A percentile compares a stretch with the other conserved stretches of the same genome.
These are phyloP conservation scores for Helicocarpus griseus DNA, from an alignment of 2,329 filamentous ascomycete genomes.

Conservation along the genomic window DNA sequence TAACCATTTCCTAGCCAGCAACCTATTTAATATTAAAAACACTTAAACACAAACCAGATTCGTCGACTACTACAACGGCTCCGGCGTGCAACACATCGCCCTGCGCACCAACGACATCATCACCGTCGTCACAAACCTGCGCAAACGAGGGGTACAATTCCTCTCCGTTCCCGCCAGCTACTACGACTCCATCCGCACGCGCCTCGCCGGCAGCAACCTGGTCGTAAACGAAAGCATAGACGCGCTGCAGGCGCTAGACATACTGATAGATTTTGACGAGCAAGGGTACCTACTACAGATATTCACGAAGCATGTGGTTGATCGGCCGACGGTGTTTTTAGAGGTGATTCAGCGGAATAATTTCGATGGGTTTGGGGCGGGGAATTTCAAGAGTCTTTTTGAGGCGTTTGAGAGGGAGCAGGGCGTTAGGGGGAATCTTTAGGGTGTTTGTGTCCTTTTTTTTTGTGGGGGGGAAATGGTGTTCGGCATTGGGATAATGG, in stretches of 20 bases:
- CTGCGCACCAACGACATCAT: slow-evolving; percentile 73
- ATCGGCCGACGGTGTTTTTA: slow-evolving; percentile 86
- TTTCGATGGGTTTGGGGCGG: slow-evolving; percentile 82
- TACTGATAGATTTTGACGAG: slow-evolving; percentile 88
- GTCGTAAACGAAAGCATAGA: slow-evolving; percentile 66
- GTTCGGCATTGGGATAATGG: neutral
- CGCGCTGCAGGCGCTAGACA: slow-evolving; percentile 61
- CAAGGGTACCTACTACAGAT: slow-evolving; percentile 66
- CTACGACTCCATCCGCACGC: slow-evolving; percentile 63
- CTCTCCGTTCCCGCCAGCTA: slow-evolving; percentile 75
- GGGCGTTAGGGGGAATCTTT: slow-evolving; percentile 70
- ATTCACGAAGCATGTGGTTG: slow-evolving; percentile 74
- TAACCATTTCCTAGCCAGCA: neutral
- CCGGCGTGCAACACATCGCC: slow-evolving; percentile 85
- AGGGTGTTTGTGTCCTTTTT: neutral
- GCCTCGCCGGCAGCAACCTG: slow-evolving; percentile 20
- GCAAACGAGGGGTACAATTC: slow-evolving; percentile 73
- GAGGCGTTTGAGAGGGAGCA: slow-evolving; percentile 90
- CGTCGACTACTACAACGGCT: slow-evolving; percentile 73
- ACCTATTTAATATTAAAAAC: slow-evolving; percentile 4
- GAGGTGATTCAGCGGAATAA: slow-evolving; percentile 86
- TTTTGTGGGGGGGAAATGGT: neutral
- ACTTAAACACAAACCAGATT: slow-evolving; percentile 15
- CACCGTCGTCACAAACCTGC: slow-evolving; percentile 58
- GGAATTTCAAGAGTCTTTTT: slow-evolving; percentile 87